Evolutionary conservation across 2,329 filamentous ascomycete species (phyloP), one percentile per base, ranked within the genome.

Genomic region (Seiridium cupressi): DNA sequence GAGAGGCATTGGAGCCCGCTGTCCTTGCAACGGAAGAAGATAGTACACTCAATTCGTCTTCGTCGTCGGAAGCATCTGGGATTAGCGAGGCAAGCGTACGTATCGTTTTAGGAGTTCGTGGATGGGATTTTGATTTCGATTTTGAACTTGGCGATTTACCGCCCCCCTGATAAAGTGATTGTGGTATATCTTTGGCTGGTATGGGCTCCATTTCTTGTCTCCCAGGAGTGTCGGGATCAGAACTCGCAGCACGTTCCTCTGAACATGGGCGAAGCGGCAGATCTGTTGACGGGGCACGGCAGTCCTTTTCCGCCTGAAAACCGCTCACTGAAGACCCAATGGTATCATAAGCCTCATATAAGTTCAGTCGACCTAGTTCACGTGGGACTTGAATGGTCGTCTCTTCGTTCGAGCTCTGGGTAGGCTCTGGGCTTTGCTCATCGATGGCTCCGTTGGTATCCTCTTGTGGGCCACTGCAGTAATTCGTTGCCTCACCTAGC

Each of bases 1-100:
- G 8, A 8, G 47, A 51, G 35, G 48, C 35, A 5, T 42, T 55
- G 7, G 57, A 59, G 4, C 51, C 32, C n/a, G 57, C 48, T 1
- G 51, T 59, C 31, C 7, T 9, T 3, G 54, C 40, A 10, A 34
- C 49, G 7, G 40, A 47, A 4, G 38, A 55, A 4, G 48, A 55
- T 7, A 55, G 38, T 6, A 55, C 55, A 44, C 58, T 55, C 18
- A 62, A 34, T 18, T 60, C 60, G 32, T 59, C 60, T 49, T 58
- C 55, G 18, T 60, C 55, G 44, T 62, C 60, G 7, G 60, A 55
- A 42, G 35, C 46, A 32, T 57, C 36, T 34, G 60, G 57, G 26
- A 60, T 32, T 5, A 62, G 53, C 3, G 60, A 62, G 13, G 60
- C 40, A 6, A 62, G 47, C 6, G 57, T 46, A 10, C 44, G 51